Conservation (phyloP, 441 rosid genomes). For the Euphorbia celastroides region DNA sequence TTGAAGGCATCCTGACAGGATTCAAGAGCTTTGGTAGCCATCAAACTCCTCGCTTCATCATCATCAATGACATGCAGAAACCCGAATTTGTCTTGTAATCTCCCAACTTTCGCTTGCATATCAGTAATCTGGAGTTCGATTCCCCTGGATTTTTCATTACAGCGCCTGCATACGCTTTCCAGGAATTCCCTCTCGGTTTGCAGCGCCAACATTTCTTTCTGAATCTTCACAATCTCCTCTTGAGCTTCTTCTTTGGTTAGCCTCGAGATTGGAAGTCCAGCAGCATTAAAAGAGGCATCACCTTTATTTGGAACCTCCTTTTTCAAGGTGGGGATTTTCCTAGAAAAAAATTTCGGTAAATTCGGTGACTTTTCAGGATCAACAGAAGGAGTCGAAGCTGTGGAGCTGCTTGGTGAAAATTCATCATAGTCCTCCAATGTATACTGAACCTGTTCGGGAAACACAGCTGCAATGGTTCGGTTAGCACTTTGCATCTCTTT, state of each 20-base stretch:
- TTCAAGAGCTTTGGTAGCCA: conserved; percentile 63
- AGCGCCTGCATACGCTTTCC: conserved; percentile 47
- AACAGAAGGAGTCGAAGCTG: conserved; percentile 17
- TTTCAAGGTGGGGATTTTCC: conserved; percentile 27
- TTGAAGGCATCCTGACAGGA: conserved; percentile 57
- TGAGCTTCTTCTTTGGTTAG: conserved; percentile 48
- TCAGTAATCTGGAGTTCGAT: conserved; percentile 50
- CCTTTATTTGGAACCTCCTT: conserved; percentile 34
- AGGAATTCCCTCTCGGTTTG: conserved; percentile 74
- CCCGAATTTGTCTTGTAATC: conserved; percentile 70
- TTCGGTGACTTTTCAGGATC: not conserved
- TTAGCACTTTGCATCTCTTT: conserved; percentile 86
- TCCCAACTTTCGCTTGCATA: conserved; percentile 49
- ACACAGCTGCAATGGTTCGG: conserved; percentile 74
- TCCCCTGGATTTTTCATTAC: conserved; percentile 42
- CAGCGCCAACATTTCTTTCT: conserved; percentile 56
- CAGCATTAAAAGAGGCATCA: conserved; percentile 24
- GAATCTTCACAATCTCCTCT: conserved; percentile 57
- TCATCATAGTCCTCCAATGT: conserved; percentile 31
- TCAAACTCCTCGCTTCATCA: conserved; percentile 62
- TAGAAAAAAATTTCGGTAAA: conserved; percentile 20
- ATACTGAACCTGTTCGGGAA: conserved; percentile 73
- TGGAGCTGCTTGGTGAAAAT: conserved; percentile 24
- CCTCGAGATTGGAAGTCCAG: conserved; percentile 36
- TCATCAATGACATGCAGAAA: conserved; percentile 52